Percentiles rank a stretch among this genome's conserved stretches.
Conservation (phyloP, 2,329 filamentous ascomycete genomes). For the Clonostachys byssicola region DNA sequence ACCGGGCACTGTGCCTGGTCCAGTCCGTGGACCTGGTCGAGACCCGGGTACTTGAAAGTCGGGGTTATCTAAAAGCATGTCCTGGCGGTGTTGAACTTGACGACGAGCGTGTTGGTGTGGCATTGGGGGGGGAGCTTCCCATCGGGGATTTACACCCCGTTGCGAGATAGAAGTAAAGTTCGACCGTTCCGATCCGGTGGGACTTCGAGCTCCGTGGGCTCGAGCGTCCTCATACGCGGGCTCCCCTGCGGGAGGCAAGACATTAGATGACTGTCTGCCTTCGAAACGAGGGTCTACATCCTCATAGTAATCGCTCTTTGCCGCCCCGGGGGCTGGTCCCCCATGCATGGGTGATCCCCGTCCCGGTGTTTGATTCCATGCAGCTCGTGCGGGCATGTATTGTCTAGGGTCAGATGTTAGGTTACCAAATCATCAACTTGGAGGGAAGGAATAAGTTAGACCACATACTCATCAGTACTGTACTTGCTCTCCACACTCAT, state of each 20-base stretch:
- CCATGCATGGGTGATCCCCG: conserved; percentile 20
- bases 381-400: conserved; percentile 52
- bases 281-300: conserved; percentile 89
- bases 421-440: not conserved
- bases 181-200: conserved; percentile 72
- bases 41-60: conserved; percentile 71
- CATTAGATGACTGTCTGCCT: conserved; percentile 20
- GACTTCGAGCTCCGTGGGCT: conserved; percentile 56
- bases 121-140: conserved; percentile 53
- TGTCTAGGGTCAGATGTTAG: conserved; percentile 11
- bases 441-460: not conserved
- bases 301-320: conserved; percentile 69
- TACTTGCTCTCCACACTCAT: conserved; percentile 70
- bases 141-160: conserved; percentile 81
- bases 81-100: conserved; percentile 52
- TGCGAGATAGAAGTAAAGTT: conserved; percentile 91
- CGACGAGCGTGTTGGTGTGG: conserved; percentile 33
- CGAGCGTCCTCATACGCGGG: conserved; percentile 60
- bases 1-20: conserved; percentile 43
- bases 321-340: conserved; percentile 9
- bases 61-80: conserved; percentile 77
- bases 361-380: conserved; percentile 45
- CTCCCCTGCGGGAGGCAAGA: conserved; percentile 21
- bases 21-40: conserved; percentile 20
- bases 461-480: conserved; percentile 62